Conservation (phyloP, 352 stramenopile species). For the Pythium chondricola region DNA sequence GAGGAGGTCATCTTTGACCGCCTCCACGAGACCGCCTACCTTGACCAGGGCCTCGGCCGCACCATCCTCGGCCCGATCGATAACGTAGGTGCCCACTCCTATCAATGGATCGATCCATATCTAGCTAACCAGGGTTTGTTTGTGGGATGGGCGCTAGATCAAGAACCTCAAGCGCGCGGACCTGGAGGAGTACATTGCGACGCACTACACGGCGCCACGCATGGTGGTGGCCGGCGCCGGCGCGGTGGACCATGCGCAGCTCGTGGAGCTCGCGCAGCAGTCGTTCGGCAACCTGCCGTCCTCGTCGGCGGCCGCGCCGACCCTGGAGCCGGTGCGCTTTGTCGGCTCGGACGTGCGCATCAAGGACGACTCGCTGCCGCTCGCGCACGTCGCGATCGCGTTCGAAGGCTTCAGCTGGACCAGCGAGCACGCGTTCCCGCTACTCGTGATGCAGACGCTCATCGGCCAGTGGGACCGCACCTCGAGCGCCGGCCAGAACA, state of each 20-base stretch:
- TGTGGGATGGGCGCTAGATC: constrained; percentile 33
- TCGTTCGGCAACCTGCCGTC: constrained; percentile 94
- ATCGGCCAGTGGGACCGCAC: constrained; percentile 91
- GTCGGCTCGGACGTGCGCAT: constrained; percentile 89
- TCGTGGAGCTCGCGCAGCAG: constrained; percentile 96
- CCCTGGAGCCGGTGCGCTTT: constrained; percentile 77
- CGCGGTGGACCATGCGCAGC: constrained; percentile 94
- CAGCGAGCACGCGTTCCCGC: constrained; percentile 96
- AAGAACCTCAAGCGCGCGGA: constrained; percentile 92
- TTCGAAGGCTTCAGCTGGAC: constrained; percentile 99
- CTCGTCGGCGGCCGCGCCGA: constrained; percentile 56
- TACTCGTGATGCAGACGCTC: constrained; percentile 97
- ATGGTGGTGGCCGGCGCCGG: constrained; percentile 99
- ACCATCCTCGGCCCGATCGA: constrained; percentile 98
- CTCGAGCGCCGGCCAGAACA: constrained; percentile 91
- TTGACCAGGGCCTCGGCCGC: constrained; percentile 94
- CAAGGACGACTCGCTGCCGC: constrained; percentile 81
- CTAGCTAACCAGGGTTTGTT: background rate
- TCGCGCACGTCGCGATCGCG: constrained; percentile 95
- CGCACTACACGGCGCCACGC: constrained; percentile 99
- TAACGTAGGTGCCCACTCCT: constrained; percentile 94
- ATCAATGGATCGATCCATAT: background rate
- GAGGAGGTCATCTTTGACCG: constrained; percentile 99
- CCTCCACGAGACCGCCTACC: constrained; percentile 98
- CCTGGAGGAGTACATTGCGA: constrained; percentile 97